Evolutionary conservation across 495 filamentous ascomycete genomes (phyloP), one percentile per base, ranked within the genome.

Genomic region (Chaetomium tenue): DNA sequence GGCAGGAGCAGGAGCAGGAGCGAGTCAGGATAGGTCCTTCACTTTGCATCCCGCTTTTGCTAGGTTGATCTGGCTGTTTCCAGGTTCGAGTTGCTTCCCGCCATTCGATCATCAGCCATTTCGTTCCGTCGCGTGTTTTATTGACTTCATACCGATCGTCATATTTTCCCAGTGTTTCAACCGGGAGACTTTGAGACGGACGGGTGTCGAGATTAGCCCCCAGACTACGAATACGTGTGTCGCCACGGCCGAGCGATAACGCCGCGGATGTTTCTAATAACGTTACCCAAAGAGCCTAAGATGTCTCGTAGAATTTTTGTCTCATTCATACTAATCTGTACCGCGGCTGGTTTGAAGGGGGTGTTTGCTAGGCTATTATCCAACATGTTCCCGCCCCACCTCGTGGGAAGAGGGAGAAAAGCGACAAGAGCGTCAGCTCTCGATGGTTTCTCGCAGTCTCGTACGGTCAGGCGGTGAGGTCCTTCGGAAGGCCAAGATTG

Each of bases 81-180:
- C 33, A 40, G 54, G 33, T 57, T 57, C 33, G 18, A 18, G 16
- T 18, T 18, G 13, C 40, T 44, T 18, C 3, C 40, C 16, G 8
- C 15, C 42, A 46, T 46, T 18, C 5, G 39, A 6, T 25, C 15
- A 20, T 25, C 47, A 13, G 47, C 20, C 47, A 50, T 57, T 15
- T 39, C 55, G 63, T 56, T 53, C 46, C 16, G 18, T 12, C 18
- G 37, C 26, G 48, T 66, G 59, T 58, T 61, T 66, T 62, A 37
- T 37, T 33, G 23, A 56, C 20, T 42, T 61, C 30, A 65, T 65
- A 61, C 63, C 57, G 63, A 65, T 65, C 63, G 46, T 51, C 63
- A 25, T 48, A 56, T 60, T 50, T 46, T 58, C 20, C 56, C 56
- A 44, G 23, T 9, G 46, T 65, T 59, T 52, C 42, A 52, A 30